These are phyloP conservation scores for Aspergillus coremiiformis DNA, from an alignment of 495 filamentous ascomycete species.

Conservation along the genomic window DNA sequence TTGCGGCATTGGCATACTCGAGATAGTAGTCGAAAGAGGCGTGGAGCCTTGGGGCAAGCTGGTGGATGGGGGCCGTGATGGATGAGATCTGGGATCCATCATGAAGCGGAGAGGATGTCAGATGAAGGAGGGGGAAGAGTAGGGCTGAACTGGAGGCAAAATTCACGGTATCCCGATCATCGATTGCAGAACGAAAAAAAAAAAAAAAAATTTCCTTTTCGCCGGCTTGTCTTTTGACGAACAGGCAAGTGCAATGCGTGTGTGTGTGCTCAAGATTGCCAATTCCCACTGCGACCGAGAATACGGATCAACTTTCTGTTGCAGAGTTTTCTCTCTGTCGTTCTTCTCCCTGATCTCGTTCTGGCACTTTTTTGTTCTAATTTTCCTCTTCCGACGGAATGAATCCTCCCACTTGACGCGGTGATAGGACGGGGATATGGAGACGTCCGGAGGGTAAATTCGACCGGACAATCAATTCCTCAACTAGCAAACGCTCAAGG, in stretches of 20 bases:
- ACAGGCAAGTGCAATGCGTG: background rate
- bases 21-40: constrained; percentile 38
- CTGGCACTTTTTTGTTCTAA: background rate
- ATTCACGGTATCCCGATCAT: constrained; percentile 45
- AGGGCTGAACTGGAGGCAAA: constrained; percentile 21
- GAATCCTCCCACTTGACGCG: constrained; percentile 13
- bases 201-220: too few species aligned
- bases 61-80: constrained; percentile 49
- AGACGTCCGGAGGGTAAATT: constrained; percentile 5
- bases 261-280: constrained; percentile 4
- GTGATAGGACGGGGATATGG: constrained; percentile 12
- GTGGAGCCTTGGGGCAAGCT: constrained; percentile 48
- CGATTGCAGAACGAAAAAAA: constrained; percentile 26
- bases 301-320: constrained; percentile 12
- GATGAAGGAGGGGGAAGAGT: constrained; percentile 20
- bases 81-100: constrained; percentile 50
- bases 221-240: constrained; percentile 16
- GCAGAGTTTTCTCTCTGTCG: constrained; percentile 14
- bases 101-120: constrained; percentile 24
- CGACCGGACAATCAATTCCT: constrained; percentile 4
- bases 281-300: constrained; percentile 7
- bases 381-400: constrained; percentile 6
- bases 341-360: constrained; percentile 4
- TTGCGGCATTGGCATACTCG: constrained; percentile 45
- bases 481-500: constrained; percentile 3